Percentiles rank a stretch among this genome's conserved stretches.
These are phyloP conservation scores for Vigna radiata DNA, from an alignment of 306 rosid species.

Conservation along the genomic window DNA sequence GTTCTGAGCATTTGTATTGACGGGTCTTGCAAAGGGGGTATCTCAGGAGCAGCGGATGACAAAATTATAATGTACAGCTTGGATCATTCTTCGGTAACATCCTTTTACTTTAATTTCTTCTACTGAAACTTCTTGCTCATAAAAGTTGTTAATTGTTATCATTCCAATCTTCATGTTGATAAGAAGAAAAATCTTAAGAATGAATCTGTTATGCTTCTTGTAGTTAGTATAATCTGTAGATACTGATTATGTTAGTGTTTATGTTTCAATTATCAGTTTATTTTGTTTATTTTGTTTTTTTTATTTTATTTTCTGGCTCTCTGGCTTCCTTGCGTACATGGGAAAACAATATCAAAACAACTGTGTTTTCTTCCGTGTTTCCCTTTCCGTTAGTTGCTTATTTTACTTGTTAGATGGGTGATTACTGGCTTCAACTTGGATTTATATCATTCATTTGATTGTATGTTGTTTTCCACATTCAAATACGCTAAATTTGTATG, in stretches of 20 bases:
- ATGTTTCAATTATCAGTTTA: slow-evolving; percentile 1
- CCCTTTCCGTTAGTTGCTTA: too few species aligned
- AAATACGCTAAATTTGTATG: too few species aligned
- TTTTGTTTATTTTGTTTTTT: neutral
- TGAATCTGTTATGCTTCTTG: slow-evolving; percentile 3
- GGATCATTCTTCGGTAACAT: slow-evolving; percentile 85
- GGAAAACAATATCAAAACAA: neutral
- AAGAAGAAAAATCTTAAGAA: neutral
- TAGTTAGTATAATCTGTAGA: slow-evolving; percentile 9
- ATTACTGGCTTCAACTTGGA: neutral
- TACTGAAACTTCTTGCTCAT: slow-evolving; percentile 8
- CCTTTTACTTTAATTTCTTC: slow-evolving; percentile 20
- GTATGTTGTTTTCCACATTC: neutral
- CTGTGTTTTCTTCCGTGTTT: neutral
- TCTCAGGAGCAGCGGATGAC: slow-evolving; percentile 93
- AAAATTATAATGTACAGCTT: slow-evolving; percentile 72
- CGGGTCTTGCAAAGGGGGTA: slow-evolving; percentile 80
- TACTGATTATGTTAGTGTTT: neutral
- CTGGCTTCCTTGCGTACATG: slow-evolving; percentile 7
- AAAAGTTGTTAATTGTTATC: neutral
- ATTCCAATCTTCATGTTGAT: slow-evolving; percentile 14
- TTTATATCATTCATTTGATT: neutral
- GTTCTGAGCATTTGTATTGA: slow-evolving; percentile 81
- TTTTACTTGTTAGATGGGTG: too few species aligned
- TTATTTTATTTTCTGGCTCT: neutral